phyloP scores from a whole-genome alignment of 225 moss, liverwort and hornwort genomes.

The Polytrichum commune region DNA sequence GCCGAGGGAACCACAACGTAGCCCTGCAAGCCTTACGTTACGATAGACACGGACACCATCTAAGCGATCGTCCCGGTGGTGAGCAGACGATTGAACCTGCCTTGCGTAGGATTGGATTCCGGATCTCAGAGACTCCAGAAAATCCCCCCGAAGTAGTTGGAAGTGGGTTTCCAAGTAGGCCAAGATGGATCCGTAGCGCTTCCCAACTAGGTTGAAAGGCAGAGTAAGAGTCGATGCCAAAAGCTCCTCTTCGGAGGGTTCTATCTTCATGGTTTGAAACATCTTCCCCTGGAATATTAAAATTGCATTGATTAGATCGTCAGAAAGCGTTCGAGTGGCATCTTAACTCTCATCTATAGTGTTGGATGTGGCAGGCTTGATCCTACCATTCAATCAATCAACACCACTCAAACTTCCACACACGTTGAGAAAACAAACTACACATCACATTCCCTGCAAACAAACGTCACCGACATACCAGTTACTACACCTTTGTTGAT shows the following conservation, averaged over 20 bases:
- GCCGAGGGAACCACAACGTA: conserved; percentile 20
- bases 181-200: conserved; percentile 9
- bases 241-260: conserved; percentile 2
- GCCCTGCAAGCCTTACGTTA: conserved; percentile 8
- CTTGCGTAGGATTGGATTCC: conserved; percentile 17
- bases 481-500: no score
- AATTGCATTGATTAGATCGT: background rate
- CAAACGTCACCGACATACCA: no score
- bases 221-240: background rate
- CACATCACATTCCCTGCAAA: no score
- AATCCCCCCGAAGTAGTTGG: conserved; percentile 39
- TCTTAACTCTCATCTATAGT: no score
- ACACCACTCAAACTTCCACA: no score
- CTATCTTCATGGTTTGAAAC: conserved; percentile 14
- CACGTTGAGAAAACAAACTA: no score
- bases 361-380: no score
- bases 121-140: conserved; percentile 30
- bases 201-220: conserved; percentile 11
- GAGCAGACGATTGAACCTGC: no score
- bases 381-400: no score
- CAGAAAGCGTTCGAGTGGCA: no score
- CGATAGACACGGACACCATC: conserved; percentile 23
- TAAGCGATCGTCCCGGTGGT: no score
- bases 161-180: conserved; percentile 44
- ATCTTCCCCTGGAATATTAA: conserved; percentile 4